Evolutionary conservation across 2,329 filamentous ascomycete genomes (phyloP).

Genomic region (Cryphonectria nitschkei): DNA sequence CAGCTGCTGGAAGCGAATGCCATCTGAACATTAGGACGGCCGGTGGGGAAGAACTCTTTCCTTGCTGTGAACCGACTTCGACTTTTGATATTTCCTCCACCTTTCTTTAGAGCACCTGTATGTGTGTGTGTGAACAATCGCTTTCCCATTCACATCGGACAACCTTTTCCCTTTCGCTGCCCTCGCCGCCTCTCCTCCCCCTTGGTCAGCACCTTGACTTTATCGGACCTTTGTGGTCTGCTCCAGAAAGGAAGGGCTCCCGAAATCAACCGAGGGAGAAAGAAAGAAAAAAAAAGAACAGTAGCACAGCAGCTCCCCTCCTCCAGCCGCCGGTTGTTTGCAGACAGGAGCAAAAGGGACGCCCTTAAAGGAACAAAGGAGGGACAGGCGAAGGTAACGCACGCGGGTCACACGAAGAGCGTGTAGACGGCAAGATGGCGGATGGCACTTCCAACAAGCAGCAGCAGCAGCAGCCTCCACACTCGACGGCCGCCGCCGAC

Average conservation of each 20-base stretch:
- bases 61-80: background rate
- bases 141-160: background rate
- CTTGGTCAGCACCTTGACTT: background rate
- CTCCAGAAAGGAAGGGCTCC: conserved; percentile 3
- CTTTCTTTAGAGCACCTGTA: background rate
- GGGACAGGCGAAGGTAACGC: background rate
- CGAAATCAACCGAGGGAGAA: background rate
- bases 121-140: background rate
- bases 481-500: conserved; percentile 34
- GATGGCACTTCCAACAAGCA: conserved; percentile 14
- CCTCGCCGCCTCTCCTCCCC: background rate
- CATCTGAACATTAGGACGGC: background rate
- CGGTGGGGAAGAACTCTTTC: background rate
- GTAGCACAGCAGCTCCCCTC: conserved; percentile 12
- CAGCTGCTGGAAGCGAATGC: conserved; percentile 3
- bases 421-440: conserved; percentile 21
- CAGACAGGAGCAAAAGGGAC: background rate
- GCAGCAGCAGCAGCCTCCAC: conserved; percentile 10
- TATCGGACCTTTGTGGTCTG: background rate
- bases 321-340: background rate
- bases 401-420: background rate
- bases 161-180: background rate
- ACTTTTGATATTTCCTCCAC: background rate
- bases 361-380: background rate
- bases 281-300: background rate